phyloP scores from a whole-genome alignment of 2,329 filamentous ascomycete genomes.

The Cytospora piceae region DNA sequence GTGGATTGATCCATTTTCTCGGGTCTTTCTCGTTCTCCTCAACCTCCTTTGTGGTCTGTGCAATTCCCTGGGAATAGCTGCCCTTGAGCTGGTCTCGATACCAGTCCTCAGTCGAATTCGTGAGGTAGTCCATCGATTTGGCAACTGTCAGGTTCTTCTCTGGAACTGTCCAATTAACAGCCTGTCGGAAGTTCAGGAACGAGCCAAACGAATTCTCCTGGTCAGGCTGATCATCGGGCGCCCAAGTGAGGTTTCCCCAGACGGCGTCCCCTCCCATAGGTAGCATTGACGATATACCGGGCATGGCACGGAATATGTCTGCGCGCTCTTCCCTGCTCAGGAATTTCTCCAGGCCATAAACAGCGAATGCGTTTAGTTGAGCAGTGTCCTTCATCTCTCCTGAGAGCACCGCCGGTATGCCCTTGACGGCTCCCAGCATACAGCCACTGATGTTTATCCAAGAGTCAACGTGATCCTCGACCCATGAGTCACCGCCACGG shows the following conservation, averaged over 20 bases:
- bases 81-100: slow-evolving; percentile 73
- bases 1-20: slow-evolving; percentile 90
- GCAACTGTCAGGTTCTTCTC: slow-evolving; percentile 79
- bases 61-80: slow-evolving; percentile 88
- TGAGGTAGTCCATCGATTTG: slow-evolving; percentile 76
- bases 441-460: slow-evolving; percentile 99
- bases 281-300: slow-evolving; percentile 93
- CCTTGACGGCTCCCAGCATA: slow-evolving; percentile 95
- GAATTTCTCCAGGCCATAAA: slow-evolving; percentile 96
- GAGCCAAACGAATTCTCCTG: slow-evolving; percentile 78
- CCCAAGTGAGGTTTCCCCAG: slow-evolving; percentile 89
- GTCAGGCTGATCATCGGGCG: slow-evolving; percentile 80
- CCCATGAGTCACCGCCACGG: slow-evolving; percentile 83
- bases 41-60: slow-evolving; percentile 77
- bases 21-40: slow-evolving; percentile 78
- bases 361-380: slow-evolving; percentile 92
- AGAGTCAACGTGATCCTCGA: slow-evolving; percentile 84
- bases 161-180: slow-evolving; percentile 65
- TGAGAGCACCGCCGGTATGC: slow-evolving; percentile 84
- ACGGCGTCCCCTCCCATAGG: slow-evolving; percentile 90
- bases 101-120: slow-evolving; percentile 82
- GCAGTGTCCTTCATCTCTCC: slow-evolving; percentile 99
- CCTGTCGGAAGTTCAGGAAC: slow-evolving; percentile 79
- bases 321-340: slow-evolving; percentile 86
- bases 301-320: slow-evolving; percentile 96